Evolutionary conservation across 176 grass and related monocot genomes (phyloP), one percentile per base, ranked within the genome.

Genomic region (Coix lacrymajobi): DNA sequence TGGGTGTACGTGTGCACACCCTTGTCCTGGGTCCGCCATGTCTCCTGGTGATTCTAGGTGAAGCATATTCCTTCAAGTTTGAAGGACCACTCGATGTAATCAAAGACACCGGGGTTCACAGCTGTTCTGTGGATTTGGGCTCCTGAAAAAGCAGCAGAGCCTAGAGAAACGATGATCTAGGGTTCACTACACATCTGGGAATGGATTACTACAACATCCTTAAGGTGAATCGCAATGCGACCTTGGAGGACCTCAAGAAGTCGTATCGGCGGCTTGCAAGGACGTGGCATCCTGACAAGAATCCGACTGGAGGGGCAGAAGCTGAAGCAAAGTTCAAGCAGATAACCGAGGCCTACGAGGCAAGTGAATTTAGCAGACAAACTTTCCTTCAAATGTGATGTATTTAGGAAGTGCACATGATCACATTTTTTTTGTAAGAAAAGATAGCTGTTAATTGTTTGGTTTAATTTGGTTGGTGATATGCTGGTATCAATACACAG

Each of bases 201-300:
- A 90, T 97, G 85, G 91, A 97, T 73, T 91, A 97, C 83, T 97
- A 97, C 84, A 93, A 93, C 81, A 90, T 97, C 66, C 86, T 97
- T 44, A 92, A 89, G 83, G 88, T 97, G 86, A 90, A 97, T 43
- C 91, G 81, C 40, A 88, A 87, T 76, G 94, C 83, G 22, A 83
- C 88, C 38, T 5, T 72, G 51, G 88, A 89, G 29, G 94, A 85
- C 54, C 84, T 93, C 61, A 97, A 91, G 91, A 92, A 92, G 62
- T 90, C 91, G 12, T 97, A 91, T 43, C 57, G 82, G 64, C 80
- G 87, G 81, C 91, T 97, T 11, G 94, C 94, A 0, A 91, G 89
- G 81, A 93, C 54, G 9, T 97, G 91, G 94, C 94, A 97, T 40
- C 94, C 91, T 5, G 94, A 97, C 69, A 97, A 97, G 88, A 97